Conservation (phyloP, 371 early-diverging fungal species). For the Coemansia linderi region DNA sequence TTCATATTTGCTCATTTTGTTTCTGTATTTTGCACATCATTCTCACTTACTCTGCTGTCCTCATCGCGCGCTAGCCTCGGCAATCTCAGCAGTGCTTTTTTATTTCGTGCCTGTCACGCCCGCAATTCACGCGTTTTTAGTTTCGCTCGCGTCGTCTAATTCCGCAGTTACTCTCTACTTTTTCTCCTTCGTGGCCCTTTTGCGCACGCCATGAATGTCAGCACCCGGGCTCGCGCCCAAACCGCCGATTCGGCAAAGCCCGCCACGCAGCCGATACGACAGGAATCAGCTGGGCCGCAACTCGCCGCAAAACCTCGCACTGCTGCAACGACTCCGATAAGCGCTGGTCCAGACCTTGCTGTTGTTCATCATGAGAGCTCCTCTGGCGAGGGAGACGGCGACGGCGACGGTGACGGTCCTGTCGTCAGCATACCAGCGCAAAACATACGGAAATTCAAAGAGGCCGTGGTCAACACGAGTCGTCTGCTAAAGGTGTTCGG, state of each 20-base stretch:
- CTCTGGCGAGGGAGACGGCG: slow-evolving; percentile 7
- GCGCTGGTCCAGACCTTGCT: not conserved
- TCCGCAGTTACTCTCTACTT: slow-evolving; percentile 5
- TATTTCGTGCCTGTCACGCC: not conserved
- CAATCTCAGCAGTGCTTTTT: not conserved
- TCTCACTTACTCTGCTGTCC: not conserved
- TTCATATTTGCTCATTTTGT: not conserved
- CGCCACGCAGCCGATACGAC: slow-evolving; percentile 1
- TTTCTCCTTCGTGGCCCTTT: not conserved
- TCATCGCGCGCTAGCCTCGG: slow-evolving; percentile 1
- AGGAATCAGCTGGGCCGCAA: slow-evolving; percentile 1
- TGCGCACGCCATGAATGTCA: slow-evolving; percentile 34
- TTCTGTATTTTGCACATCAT: not conserved
- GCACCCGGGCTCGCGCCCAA: slow-evolving; percentile 37
- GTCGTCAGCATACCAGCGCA: slow-evolving; percentile 38
- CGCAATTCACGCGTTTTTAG: not conserved
- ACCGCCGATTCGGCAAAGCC: slow-evolving; percentile 19
- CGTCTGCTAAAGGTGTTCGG: slow-evolving; percentile 42
- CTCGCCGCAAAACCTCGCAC: slow-evolving; percentile 1
- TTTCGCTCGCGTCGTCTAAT: slow-evolving; percentile 8
- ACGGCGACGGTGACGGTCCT: slow-evolving; percentile 6
- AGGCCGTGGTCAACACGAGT: slow-evolving; percentile 52
- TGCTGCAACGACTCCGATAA: slow-evolving; percentile 5
- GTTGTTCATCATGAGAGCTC: slow-evolving; percentile 3
- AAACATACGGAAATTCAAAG: slow-evolving; percentile 48